Evolutionary conservation across 176 grass and related monocot genomes (phyloP).

Genomic region (Alopecurus myosuroides): DNA sequence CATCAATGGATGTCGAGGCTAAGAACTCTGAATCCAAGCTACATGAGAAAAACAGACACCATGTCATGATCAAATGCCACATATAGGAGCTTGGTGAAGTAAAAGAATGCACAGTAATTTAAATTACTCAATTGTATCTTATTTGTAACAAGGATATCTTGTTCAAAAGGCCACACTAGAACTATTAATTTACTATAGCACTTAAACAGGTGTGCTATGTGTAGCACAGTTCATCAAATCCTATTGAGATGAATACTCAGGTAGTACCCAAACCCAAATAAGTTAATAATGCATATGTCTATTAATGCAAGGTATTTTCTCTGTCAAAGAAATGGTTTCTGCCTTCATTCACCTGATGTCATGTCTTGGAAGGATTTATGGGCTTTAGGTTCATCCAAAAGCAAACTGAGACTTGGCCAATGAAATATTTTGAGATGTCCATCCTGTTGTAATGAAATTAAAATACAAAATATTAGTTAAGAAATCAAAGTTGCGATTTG

Average conservation of each 20-base stretch:
- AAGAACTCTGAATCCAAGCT: constrained; percentile 87
- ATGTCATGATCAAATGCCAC: constrained; percentile 1
- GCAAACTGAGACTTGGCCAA: constrained; percentile 59
- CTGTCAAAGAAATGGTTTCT: neutral
- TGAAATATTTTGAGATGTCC: constrained; percentile 84
- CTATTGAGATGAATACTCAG: neutral
- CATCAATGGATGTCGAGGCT: constrained; percentile 78
- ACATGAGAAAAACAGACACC: constrained; percentile 14
- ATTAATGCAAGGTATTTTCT: neutral
- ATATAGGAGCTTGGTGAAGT: neutral
- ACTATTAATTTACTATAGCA: neutral
- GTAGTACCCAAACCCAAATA: neutral
- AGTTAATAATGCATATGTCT: neutral
- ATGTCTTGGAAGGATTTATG: constrained; percentile 95
- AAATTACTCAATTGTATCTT: neutral
- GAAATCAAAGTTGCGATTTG: neutral
- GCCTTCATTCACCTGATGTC: constrained; percentile 65
- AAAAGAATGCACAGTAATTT: neutral
- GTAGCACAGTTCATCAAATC: neutral
- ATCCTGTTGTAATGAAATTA: constrained; percentile 40
- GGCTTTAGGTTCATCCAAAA: constrained; percentile 90
- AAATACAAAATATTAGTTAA: neutral
- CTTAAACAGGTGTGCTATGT: neutral
- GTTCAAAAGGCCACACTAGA: neutral
- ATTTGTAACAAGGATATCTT: neutral